Percentiles rank a stretch among this genome's conserved stretches.
Conservation (phyloP, 2,329 filamentous ascomycete species). For the Neoarthrinium moseri region DNA sequence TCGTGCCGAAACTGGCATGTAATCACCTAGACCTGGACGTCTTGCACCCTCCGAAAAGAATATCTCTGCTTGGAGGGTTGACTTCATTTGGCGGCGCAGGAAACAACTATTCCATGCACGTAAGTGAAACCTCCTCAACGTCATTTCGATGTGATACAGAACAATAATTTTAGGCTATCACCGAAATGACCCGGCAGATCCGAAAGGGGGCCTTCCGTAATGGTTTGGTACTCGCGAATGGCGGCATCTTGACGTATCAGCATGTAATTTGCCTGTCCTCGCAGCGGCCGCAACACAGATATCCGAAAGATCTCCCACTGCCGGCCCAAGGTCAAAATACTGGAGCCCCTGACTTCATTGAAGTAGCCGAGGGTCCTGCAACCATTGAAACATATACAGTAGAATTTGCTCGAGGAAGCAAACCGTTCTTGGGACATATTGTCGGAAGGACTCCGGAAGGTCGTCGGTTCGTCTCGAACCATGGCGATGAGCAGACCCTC, state of each 20-base stretch:
- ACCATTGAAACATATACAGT: too few species aligned
- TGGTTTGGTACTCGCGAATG: constrained; percentile 64
- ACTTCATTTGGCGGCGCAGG: constrained; percentile 70
- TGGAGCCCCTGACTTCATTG: neutral
- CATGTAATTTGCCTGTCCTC: constrained; percentile 59
- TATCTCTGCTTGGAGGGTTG: constrained; percentile 63
- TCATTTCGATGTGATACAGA: constrained; percentile 19
- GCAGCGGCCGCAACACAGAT: constrained; percentile 26
- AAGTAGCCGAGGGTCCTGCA: neutral
- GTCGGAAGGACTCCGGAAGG: too few species aligned
- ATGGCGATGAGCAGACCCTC: too few species aligned
- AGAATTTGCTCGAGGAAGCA: too few species aligned
- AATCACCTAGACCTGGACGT: constrained; percentile 37
- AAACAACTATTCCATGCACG: constrained; percentile 71
- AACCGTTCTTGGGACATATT: too few species aligned
- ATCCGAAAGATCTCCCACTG: neutral
- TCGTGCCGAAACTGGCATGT: constrained; percentile 1
- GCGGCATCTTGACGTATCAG: constrained; percentile 65
- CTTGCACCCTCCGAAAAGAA: constrained; percentile 41
- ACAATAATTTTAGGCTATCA: neutral
- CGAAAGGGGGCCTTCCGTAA: constrained; percentile 35
- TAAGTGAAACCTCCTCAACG: constrained; percentile 49
- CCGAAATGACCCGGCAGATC: neutral
- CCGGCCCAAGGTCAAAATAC: neutral
- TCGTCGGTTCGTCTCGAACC: too few species aligned